These are phyloP conservation scores for Blastobotrys americana DNA, from an alignment of 805 yeast species.

Conservation along the genomic window DNA sequence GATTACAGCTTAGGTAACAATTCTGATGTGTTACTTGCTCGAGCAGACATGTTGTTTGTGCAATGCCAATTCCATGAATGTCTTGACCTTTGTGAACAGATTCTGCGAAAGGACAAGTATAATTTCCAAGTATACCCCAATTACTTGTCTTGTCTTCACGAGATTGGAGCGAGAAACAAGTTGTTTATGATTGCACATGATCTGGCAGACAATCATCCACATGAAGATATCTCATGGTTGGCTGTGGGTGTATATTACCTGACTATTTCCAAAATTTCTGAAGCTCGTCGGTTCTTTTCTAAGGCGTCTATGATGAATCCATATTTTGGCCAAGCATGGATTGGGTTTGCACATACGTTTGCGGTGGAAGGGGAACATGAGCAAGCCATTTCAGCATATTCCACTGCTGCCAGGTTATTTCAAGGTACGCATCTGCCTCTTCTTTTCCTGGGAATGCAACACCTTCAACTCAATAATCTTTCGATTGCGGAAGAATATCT, in stretches of 20 bases:
- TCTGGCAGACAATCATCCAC: constrained; percentile 77
- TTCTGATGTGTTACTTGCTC: constrained; percentile 57
- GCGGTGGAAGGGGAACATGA: constrained; percentile 99
- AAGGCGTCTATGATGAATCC: constrained; percentile 86
- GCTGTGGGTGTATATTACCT: constrained; percentile 89
- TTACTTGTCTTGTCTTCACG: constrained; percentile 78
- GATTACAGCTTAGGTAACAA: constrained; percentile 67
- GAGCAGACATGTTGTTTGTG: constrained; percentile 62
- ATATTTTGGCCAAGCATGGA: constrained; percentile 92
- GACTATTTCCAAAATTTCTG: constrained; percentile 60
- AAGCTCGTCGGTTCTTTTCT: constrained; percentile 81
- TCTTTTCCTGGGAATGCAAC: constrained; percentile 92
- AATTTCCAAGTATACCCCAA: constrained; percentile 67
- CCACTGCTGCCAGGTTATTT: constrained; percentile 87
- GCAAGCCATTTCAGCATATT: constrained; percentile 94
- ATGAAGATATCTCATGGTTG: constrained; percentile 78
- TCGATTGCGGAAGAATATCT: constrained; percentile 83
- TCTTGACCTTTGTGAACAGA: constrained; percentile 58
- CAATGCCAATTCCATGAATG: constrained; percentile 79
- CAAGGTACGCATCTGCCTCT: constrained; percentile 74
- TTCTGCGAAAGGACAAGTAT: constrained; percentile 47
- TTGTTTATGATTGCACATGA: constrained; percentile 76
- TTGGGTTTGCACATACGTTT: constrained; percentile 96
- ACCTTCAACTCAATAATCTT: constrained; percentile 76
- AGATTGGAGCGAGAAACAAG: constrained; percentile 73